phyloP scores from a whole-genome alignment of 306 rosid genomes.

The Cicer chorassanicum region DNA sequence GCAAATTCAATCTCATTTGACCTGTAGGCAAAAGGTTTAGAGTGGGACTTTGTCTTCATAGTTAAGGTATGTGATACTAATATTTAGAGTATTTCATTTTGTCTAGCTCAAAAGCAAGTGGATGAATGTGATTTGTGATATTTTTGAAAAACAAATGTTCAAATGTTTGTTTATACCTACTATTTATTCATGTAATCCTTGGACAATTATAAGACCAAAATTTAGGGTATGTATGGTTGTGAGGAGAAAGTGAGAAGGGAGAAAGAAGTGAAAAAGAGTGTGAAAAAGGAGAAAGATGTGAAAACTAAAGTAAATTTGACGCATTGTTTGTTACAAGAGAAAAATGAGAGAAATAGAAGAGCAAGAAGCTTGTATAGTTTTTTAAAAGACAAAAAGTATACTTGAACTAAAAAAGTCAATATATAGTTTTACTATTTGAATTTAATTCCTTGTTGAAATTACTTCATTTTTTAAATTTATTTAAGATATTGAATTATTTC shows the following conservation, averaged over 20 bases:
- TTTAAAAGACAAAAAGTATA: not conserved
- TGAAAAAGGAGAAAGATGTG: not conserved
- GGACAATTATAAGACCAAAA: constrained; percentile 11
- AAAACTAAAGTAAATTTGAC: not conserved
- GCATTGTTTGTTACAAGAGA: not conserved
- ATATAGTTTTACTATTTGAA: not conserved
- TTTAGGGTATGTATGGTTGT: not conserved
- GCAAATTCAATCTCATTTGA: constrained; percentile 30
- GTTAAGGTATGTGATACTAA: constrained; percentile 68
- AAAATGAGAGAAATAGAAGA: not conserved
- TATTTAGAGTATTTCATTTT: constrained; percentile 27
- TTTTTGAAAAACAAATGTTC: constrained; percentile 8
- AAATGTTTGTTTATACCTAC: constrained; percentile 4
- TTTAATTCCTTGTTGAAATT: not conserved
- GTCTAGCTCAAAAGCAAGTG: constrained; percentile 32
- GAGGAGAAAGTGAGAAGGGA: not conserved
- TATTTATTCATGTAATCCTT: constrained; percentile 29
- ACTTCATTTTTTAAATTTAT: not conserved
- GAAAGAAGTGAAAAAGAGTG: not conserved
- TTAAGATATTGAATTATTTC: not conserved
- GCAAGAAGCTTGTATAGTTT: not conserved
- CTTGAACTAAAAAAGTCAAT: not conserved
- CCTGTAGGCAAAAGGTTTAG: constrained; percentile 93
- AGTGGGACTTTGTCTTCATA: constrained; percentile 96
- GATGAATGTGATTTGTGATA: constrained; percentile 34